Evolutionary conservation across 1,284 basidiomycete genomes (phyloP).

Genomic region (Cutaneotrichosporon mucoides): DNA sequence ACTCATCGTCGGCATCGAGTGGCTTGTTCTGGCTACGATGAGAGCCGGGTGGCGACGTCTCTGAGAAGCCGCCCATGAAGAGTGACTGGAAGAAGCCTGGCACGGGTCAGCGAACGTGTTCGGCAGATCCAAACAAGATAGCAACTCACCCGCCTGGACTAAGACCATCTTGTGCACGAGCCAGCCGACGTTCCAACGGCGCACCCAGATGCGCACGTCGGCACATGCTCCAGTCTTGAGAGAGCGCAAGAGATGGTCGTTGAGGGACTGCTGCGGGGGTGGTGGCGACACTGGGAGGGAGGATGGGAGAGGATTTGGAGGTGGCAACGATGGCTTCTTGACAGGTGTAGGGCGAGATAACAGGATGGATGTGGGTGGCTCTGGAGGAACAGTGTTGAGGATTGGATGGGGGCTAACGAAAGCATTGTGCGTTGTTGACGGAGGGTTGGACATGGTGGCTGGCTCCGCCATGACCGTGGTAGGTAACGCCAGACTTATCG

Average conservation of each 20-base stretch:
- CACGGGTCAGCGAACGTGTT: background rate
- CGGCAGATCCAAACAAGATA: background rate
- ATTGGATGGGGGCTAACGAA: background rate
- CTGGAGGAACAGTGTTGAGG: background rate
- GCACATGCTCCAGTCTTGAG: conserved; percentile 68
- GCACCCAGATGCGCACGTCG: conserved; percentile 68
- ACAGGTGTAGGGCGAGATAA: conserved; percentile 10
- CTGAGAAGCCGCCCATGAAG: conserved; percentile 75
- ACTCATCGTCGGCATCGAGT: conserved; percentile 17
- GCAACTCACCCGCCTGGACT: conserved; percentile 67
- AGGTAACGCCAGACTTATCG: background rate
- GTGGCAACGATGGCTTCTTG: conserved; percentile 9
- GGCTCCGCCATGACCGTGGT: background rate
- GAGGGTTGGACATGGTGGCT: background rate
- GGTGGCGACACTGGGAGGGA: conserved; percentile 21
- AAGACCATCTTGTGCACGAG: conserved; percentile 74
- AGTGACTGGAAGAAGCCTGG: conserved; percentile 79
- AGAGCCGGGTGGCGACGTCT: conserved; percentile 21
- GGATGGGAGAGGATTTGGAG: conserved; percentile 8
- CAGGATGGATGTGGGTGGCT: conserved; percentile 1
- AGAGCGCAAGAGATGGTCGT: conserved; percentile 64
- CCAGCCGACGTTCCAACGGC: conserved; percentile 72
- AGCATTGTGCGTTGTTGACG: background rate
- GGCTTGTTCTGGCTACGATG: conserved; percentile 22
- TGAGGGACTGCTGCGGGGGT: conserved; percentile 23